phyloP scores from a whole-genome alignment of 169 alveolate genomes.

The Plasmodium falciparum region DNA sequence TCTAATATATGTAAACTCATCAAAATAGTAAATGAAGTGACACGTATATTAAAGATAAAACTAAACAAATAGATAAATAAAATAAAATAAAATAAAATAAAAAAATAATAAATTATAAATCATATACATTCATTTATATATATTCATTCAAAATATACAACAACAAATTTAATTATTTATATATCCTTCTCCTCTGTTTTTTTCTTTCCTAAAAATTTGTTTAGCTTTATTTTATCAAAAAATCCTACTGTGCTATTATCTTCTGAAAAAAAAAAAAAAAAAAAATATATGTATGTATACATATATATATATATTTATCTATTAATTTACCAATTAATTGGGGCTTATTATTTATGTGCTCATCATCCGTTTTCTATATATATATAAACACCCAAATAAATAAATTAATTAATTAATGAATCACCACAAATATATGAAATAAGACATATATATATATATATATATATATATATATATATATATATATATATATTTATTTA shows the following conservation, averaged over 20 bases:
- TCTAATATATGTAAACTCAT: neutral
- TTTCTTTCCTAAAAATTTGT: constrained; percentile 44
- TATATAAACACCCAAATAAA: no score
- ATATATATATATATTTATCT: neutral
- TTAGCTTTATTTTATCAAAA: constrained; percentile 56
- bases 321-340: neutral
- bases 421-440: no score
- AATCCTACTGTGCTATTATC: constrained; percentile 11
- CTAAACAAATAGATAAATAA: neutral
- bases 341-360: no score
- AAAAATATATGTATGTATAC: no score
- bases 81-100: neutral
- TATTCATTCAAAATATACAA: no score
- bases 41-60: constrained; percentile 6
- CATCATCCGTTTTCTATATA: no score
- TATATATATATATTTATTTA: no score
- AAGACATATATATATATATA: no score
- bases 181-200: constrained; percentile 3
- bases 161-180: no score
- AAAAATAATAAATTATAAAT: neutral
- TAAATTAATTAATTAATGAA: no score
- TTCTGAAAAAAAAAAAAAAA: constrained; percentile 6
- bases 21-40: constrained; percentile 1
- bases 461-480: no score
- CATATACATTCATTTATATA: no score